phyloP scores from a whole-genome alignment of 768 basidiomycete genomes.

The Lactarius psammicola region DNA sequence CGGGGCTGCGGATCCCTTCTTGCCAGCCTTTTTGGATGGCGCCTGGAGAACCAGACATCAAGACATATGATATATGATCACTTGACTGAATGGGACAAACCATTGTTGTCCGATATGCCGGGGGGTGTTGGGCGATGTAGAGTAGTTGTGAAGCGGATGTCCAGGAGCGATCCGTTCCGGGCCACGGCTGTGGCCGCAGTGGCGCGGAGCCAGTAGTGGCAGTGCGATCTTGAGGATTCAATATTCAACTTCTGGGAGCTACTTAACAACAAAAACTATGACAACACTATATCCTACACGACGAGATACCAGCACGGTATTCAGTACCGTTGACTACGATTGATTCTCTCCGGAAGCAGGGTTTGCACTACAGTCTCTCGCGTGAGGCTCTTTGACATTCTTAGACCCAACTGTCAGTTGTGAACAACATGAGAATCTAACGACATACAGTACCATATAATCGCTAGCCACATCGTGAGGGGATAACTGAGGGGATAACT shows the following conservation, averaged over 20 bases:
- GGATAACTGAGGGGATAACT: not conserved
- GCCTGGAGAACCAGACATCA: constrained; percentile 43
- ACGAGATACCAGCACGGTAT: not conserved
- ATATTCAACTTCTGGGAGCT: not conserved
- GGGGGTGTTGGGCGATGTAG: constrained; percentile 12
- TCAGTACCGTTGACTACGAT: not conserved
- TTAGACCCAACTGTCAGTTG: not conserved
- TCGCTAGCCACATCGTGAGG: not conserved
- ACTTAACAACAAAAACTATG: not conserved
- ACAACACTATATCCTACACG: not conserved
- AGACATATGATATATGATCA: not conserved
- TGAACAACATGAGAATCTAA: not conserved
- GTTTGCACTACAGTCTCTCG: not conserved
- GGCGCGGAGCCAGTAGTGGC: not conserved
- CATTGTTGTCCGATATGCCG: constrained; percentile 19
- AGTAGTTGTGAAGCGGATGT: constrained; percentile 9
- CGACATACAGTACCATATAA: constrained; percentile 2
- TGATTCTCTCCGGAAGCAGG: not conserved
- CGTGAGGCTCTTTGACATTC: not conserved
- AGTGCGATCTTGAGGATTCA: not conserved
- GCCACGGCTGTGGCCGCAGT: not conserved
- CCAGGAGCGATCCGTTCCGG: not conserved
- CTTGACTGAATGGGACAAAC: constrained; percentile 6
- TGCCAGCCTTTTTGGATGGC: constrained; percentile 86
- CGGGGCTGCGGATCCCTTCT: constrained; percentile 65